Evolutionary conservation across 2,329 filamentous ascomycete genomes (phyloP), one percentile per base, ranked within the genome.

Genomic region (Exserohilum rostratum): DNA sequence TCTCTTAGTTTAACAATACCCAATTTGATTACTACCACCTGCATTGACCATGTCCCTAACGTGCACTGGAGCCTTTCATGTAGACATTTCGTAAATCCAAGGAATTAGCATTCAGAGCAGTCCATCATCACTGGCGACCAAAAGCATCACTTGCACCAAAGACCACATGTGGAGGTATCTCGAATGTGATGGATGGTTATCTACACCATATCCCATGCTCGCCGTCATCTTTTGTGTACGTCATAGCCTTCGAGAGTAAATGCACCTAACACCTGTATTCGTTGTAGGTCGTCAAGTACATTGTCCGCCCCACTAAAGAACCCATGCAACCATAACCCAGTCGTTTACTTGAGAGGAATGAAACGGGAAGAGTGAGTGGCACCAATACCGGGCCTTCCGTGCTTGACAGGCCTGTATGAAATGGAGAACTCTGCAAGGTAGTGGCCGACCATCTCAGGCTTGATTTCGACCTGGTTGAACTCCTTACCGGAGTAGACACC

Each of bases 401-500:
- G 95, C 91, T 98, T 99, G 89, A 99, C 95, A 77, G 95, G 95
- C 85, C 93, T 93, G 91, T 99, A 99, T 85, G 93, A 95, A 85
- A 99, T 99, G 71, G 93, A 97, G 88, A 99, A 99, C 85, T 99
- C 95, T 77, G 86, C 95, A 70, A 99, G 87, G 87, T 97, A 97
- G 87, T 98, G 93, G 80, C 95, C 95, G 82, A 99, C 95, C 95
- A 99, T 99, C 87, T 99, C 95, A 75, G 95, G 95, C 89, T 97
- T 97, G 85, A 99, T 95, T 84, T 99, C 95, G 75, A 99, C 93
- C 87, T 97, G 93, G 90, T 99, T 99, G 90, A 99, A 99, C 84
- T 98, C 93, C 90, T 99, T 99, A 79, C 95, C 95, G 71, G 91
- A 96, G 90, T 99, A 99, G 86, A 99, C 95, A 80, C 93, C 95